Evolutionary conservation across 83 land plant species (phyloP).

Genomic region (Picea mariana): DNA sequence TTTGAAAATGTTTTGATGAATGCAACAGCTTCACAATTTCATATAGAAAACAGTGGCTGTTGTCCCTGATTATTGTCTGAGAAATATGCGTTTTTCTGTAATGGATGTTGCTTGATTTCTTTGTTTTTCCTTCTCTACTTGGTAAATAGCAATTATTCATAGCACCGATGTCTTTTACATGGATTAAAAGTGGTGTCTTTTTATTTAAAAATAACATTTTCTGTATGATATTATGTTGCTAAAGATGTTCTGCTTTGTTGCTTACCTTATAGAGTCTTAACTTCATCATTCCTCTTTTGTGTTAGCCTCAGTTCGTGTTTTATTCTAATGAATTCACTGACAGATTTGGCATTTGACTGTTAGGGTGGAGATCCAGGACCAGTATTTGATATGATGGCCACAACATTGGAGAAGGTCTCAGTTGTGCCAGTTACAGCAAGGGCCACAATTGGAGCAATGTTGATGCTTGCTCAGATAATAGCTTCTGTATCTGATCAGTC

Average conservation of each 20-base stretch:
- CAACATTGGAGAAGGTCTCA: constrained; percentile 74
- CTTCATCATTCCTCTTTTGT: neutral
- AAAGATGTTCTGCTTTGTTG: neutral
- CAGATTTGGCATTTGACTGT: constrained; percentile 6
- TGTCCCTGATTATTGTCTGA: neutral
- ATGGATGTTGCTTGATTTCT: neutral
- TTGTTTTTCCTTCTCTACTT: neutral
- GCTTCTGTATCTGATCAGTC: constrained; percentile 43
- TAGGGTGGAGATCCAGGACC: constrained; percentile 71
- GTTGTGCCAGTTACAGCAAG: constrained; percentile 57
- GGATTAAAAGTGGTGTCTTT: neutral
- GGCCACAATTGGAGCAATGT: constrained; percentile 69
- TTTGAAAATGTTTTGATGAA: neutral
- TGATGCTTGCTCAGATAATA: constrained; percentile 73
- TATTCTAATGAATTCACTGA: neutral
- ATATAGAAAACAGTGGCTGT: neutral
- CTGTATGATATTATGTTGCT: neutral
- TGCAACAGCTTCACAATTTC: neutral
- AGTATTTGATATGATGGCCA: constrained; percentile 79
- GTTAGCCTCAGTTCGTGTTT: neutral
- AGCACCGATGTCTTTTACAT: neutral
- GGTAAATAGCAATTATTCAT: neutral
- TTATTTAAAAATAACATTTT: neutral
- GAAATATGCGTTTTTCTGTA: neutral
- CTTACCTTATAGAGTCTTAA: neutral